A percentile compares a stretch with the other conserved stretches of the same genome.
phyloP scores from a whole-genome alignment of 2,329 filamentous ascomycete genomes.

The Aspergillus phoenicis region DNA sequence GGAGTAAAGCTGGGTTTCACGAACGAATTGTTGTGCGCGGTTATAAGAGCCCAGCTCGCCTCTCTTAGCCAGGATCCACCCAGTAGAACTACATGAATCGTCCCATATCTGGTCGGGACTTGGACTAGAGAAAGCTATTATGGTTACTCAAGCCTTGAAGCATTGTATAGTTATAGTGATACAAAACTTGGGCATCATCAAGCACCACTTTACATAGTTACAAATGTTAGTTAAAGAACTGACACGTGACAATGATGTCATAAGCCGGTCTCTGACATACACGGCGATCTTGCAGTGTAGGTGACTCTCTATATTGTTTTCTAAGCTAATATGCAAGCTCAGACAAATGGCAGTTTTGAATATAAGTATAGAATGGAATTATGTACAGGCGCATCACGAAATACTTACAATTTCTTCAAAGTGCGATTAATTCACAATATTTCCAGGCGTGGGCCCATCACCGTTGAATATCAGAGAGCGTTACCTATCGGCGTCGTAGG shows the following conservation, averaged over 20 bases:
- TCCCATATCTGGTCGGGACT: too few relatives aligned
- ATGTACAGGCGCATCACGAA: background rate
- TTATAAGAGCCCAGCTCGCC: background rate
- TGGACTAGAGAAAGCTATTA: background rate
- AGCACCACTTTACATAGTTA: too few relatives aligned
- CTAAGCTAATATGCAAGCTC: too few relatives aligned
- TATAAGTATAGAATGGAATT: too few relatives aligned
- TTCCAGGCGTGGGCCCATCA: background rate
- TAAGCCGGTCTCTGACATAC: background rate
- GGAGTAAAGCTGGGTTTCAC: background rate
- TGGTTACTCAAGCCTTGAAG: too few relatives aligned
- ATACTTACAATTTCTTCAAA: background rate
- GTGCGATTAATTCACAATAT: background rate
- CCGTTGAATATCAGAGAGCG: background rate
- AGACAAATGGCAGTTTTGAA: too few relatives aligned
- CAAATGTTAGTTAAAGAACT: background rate
- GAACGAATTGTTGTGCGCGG: background rate
- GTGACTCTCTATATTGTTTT: too few relatives aligned
- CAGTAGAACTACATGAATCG: background rate
- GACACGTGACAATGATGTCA: background rate
- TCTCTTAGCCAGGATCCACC: background rate
- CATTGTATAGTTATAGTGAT: too few relatives aligned
- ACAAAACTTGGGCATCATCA: too few relatives aligned
- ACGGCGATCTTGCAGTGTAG: background rate
- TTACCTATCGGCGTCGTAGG: conserved; percentile 1